phyloP scores from a whole-genome alignment of 2,329 filamentous ascomycete species.

The Neoascochyta sp. region DNA sequence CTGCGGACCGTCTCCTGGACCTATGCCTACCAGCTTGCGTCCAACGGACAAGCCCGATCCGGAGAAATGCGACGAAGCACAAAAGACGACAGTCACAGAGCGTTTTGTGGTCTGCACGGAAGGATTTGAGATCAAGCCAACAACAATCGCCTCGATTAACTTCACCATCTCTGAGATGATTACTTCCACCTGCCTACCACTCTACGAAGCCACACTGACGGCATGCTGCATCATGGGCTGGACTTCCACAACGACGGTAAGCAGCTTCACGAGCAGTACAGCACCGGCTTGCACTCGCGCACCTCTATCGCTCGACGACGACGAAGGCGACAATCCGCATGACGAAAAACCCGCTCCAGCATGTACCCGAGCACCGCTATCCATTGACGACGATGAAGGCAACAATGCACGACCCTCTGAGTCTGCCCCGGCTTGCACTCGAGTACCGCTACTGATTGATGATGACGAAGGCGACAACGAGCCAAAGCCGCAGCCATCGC shows the following conservation, averaged over 20 bases:
- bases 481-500: background rate
- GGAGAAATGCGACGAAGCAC: slow-evolving; percentile 15
- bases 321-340: slow-evolving; percentile 1
- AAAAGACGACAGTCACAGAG: slow-evolving; percentile 23
- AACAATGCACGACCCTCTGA: slow-evolving; percentile 1
- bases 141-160: slow-evolving; percentile 6
- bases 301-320: slow-evolving; percentile 27
- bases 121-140: slow-evolving; percentile 3
- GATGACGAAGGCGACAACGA: slow-evolving; percentile 25
- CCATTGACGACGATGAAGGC: slow-evolving; percentile 19
- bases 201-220: slow-evolving; percentile 11
- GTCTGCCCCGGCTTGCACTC: slow-evolving; percentile 14
- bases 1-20: slow-evolving; percentile 21
- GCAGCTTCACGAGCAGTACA: slow-evolving; percentile 7
- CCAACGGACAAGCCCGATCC: slow-evolving; percentile 5
- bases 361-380: slow-evolving; percentile 21
- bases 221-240: slow-evolving; percentile 12
- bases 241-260: slow-evolving; percentile 11
- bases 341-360: slow-evolving; percentile 2
- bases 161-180: slow-evolving; percentile 11
- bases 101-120: slow-evolving; percentile 18
- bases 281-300: slow-evolving; percentile 18
- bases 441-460: slow-evolving; percentile 20
- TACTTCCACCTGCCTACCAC: slow-evolving; percentile 15
- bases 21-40: slow-evolving; percentile 7